These are phyloP conservation scores for Arctostaphylos glauca DNA, from an alignment of 148 eudicot genomes.

Conservation along the genomic window DNA sequence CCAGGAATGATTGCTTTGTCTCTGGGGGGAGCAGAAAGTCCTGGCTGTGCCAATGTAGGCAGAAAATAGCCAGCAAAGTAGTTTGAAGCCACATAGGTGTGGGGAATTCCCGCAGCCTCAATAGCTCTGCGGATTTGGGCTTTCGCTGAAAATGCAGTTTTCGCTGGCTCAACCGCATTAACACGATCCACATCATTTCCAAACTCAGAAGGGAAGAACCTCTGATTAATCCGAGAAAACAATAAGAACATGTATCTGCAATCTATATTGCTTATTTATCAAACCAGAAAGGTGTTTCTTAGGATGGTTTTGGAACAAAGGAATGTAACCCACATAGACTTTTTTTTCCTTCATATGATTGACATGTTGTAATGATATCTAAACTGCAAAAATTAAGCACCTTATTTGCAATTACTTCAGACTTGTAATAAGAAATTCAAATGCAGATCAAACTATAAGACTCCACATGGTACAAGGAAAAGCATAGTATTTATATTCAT, in stretches of 20 bases:
- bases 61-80: constrained; percentile 57
- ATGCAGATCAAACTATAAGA: neutral
- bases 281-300: neutral
- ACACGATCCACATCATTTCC: constrained; percentile 50
- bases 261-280: neutral
- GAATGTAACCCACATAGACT: neutral
- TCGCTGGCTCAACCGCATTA: constrained; percentile 52
- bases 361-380: neutral
- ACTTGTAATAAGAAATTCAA: neutral
- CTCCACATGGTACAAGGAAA: neutral
- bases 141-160: constrained; percentile 29
- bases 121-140: constrained; percentile 46
- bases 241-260: neutral
- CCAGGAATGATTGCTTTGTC: constrained; percentile 43
- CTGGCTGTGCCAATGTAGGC: constrained; percentile 46
- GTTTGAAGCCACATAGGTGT: constrained; percentile 44
- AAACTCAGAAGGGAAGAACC: constrained; percentile 65
- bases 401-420: too few relatives aligned
- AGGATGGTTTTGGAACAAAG: neutral
- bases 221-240: constrained; percentile 28
- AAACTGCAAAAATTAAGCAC: neutral
- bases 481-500: too few relatives aligned
- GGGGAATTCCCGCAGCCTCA: constrained; percentile 61
- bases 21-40: constrained; percentile 48
- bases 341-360: neutral